Evolutionary conservation across 163 green algal species (phyloP).

Genomic region (Volvox carteri): DNA sequence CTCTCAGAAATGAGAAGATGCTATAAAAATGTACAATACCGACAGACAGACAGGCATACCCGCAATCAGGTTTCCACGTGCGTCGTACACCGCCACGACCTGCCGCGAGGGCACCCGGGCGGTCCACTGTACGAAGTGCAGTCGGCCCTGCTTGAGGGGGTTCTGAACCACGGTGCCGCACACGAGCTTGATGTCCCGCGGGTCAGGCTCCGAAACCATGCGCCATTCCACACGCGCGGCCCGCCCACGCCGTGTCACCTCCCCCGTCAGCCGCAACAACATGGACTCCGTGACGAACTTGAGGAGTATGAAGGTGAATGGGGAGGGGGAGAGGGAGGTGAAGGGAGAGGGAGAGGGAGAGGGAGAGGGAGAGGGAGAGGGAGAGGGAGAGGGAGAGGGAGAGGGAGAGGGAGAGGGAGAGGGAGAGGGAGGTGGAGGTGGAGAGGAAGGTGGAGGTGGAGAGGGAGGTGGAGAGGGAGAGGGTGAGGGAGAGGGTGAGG

Average conservation of each 20-base stretch:
- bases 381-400: not conserved
- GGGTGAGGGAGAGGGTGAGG: too few relatives aligned
- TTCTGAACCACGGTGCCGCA: conserved; percentile 8
- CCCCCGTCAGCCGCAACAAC: conserved; percentile 5
- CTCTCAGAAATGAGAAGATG: too few relatives aligned
- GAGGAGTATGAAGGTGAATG: not conserved
- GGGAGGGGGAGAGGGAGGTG: not conserved
- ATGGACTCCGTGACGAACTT: conserved; percentile 36
- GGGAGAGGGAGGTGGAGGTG: too few relatives aligned
- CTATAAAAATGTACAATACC: too few relatives aligned
- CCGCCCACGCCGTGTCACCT: conserved; percentile 13
- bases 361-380: not conserved
- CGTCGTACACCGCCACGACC: conserved; percentile 65
- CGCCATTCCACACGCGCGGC: conserved; percentile 5
- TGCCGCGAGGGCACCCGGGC: conserved; percentile 59
- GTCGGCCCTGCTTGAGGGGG: conserved; percentile 45
- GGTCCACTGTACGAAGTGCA: conserved; percentile 67
- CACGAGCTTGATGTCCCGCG: conserved; percentile 20
- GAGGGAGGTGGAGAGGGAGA: too few relatives aligned
- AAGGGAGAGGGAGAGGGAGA: not conserved
- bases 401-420: too few relatives aligned
- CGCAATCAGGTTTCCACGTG: conserved; percentile 17
- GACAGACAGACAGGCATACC: too few relatives aligned
- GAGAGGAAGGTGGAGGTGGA: too few relatives aligned
- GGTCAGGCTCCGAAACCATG: conserved; percentile 13